A percentile compares a stretch with the other conserved stretches of the same genome.
Conservation (phyloP, 345 rosid species). For the Populus alba region DNA sequence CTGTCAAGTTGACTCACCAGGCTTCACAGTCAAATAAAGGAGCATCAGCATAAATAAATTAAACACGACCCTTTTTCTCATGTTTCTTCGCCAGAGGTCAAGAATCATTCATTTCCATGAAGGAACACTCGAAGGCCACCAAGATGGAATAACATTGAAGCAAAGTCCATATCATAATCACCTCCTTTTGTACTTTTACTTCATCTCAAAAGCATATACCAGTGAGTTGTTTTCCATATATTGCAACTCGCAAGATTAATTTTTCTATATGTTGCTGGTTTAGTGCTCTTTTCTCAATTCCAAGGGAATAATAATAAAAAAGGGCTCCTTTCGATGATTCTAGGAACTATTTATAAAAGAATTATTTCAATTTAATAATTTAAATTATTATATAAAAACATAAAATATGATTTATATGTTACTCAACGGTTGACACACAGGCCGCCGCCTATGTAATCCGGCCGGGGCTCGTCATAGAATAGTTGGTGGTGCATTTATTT, state of each 20-base stretch:
- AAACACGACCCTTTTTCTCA: too few species aligned
- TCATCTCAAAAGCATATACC: background rate
- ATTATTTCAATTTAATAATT: too few species aligned
- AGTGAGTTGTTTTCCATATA: background rate
- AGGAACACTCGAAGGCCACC: constrained; percentile 17
- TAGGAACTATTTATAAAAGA: too few species aligned
- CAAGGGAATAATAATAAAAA: background rate
- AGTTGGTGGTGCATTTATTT: background rate
- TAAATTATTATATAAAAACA: too few species aligned
- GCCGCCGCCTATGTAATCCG: constrained; percentile 15
- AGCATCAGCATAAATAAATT: background rate
- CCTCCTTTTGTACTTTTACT: background rate
- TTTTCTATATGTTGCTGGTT: background rate
- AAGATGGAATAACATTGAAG: constrained; percentile 18
- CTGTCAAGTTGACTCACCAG: constrained; percentile 19
- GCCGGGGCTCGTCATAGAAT: background rate
- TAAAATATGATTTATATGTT: background rate
- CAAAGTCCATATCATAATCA: background rate
- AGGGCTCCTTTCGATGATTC: too few species aligned
- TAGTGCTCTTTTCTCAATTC: constrained; percentile 1
- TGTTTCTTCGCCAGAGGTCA: background rate
- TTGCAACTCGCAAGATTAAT: background rate
- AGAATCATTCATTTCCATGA: constrained; percentile 9
- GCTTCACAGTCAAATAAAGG: background rate
- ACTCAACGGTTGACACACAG: constrained; percentile 1